Conservation (phyloP, 345 rosid species). For the Capsella bursapastoris region DNA sequence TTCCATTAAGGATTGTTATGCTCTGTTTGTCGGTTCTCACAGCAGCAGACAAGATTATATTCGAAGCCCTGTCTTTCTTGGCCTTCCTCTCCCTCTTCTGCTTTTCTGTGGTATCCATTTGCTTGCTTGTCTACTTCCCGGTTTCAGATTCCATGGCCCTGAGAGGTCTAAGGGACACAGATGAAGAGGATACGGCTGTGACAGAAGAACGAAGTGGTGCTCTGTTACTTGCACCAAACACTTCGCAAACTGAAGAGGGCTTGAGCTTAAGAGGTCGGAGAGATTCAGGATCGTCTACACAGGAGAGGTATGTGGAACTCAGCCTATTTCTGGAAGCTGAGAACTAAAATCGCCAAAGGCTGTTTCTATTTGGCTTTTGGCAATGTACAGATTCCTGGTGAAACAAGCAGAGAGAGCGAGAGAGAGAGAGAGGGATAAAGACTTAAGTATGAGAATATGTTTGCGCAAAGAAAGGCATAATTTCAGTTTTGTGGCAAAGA, state of each 20-base stretch:
- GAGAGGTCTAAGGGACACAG: constrained; percentile 64
- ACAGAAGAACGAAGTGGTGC: constrained; percentile 43
- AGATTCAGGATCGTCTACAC: constrained; percentile 41
- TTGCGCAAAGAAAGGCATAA: constrained; percentile 21
- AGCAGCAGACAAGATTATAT: constrained; percentile 66
- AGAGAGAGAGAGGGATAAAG: constrained; percentile 11
- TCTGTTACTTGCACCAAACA: constrained; percentile 38
- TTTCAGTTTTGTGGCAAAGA: constrained; percentile 43
- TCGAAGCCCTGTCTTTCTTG: constrained; percentile 79
- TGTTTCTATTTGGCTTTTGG: constrained; percentile 38
- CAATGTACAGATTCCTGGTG: constrained; percentile 46
- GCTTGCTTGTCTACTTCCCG: constrained; percentile 85
- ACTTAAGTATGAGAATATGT: not conserved
- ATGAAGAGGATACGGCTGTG: constrained; percentile 56
- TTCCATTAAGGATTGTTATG: constrained; percentile 80
- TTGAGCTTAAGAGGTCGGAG: constrained; percentile 39
- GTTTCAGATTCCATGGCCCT: constrained; percentile 92
- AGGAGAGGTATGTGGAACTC: constrained; percentile 51
- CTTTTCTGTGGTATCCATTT: constrained; percentile 77
- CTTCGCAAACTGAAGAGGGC: constrained; percentile 31
- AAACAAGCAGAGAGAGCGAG: constrained; percentile 33
- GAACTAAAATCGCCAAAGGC: constrained; percentile 28
- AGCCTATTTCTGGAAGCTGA: constrained; percentile 46
- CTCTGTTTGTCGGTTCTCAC: constrained; percentile 83
- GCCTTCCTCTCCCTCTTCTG: constrained; percentile 79